These are phyloP conservation scores for Talaromyces sp. DNA, from an alignment of 2,329 filamentous ascomycete genomes.

Conservation along the genomic window DNA sequence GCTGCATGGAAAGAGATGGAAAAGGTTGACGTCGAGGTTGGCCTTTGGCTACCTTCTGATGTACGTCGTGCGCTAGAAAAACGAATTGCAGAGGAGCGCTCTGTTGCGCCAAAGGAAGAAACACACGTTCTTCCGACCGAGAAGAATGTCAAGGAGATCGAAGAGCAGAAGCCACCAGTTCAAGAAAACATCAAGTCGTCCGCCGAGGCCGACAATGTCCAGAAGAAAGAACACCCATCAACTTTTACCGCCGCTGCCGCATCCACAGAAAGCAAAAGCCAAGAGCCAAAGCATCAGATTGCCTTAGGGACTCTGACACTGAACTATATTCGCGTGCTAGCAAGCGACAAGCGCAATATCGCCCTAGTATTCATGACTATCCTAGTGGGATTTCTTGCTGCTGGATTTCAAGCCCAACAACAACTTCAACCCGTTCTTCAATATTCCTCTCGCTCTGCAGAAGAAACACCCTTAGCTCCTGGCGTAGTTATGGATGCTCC, in stretches of 20 bases:
- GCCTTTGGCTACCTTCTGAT: slow-evolving; percentile 65
- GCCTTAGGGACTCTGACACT: slow-evolving; percentile 55
- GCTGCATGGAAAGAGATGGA: slow-evolving; percentile 99
- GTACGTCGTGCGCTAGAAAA: slow-evolving; percentile 55
- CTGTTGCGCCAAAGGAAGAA: slow-evolving; percentile 22
- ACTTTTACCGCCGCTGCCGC: slow-evolving; percentile 5
- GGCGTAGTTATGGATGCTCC: neutral
- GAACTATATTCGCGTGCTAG: slow-evolving; percentile 57
- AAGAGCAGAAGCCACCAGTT: neutral
- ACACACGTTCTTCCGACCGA: slow-evolving; percentile 16
- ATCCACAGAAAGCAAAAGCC: neutral
- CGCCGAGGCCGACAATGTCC: neutral
- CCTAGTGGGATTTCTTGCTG: slow-evolving; percentile 14
- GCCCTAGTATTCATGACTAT: slow-evolving; percentile 24
- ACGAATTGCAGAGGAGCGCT: slow-evolving; percentile 46
- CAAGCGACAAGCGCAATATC: slow-evolving; percentile 58
- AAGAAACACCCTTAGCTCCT: neutral
- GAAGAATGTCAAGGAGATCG: neutral
- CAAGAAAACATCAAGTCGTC: neutral
- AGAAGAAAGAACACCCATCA: neutral
- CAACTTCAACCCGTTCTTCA: slow-evolving; percentile 8
- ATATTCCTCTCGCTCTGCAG: slow-evolving; percentile 13
- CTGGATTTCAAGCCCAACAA: slow-evolving; percentile 6
- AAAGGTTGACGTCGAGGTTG: slow-evolving; percentile 90
- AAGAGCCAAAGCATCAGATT: slow-evolving; percentile 41